These are phyloP conservation scores for Pisolithus microcarpus DNA, from an alignment of 768 basidiomycete species.

Conservation along the genomic window DNA sequence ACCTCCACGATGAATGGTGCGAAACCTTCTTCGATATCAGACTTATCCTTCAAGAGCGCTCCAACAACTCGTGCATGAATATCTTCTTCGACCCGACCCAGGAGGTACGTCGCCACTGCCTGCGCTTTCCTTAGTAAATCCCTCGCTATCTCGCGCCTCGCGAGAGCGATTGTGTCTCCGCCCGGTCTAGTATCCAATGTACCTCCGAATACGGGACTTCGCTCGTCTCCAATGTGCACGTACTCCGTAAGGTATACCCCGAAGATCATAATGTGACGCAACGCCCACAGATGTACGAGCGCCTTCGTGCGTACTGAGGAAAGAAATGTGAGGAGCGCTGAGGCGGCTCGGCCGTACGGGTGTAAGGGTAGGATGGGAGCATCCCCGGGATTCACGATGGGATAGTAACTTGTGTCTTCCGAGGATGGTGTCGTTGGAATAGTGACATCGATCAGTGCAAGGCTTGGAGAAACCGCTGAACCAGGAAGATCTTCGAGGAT, in stretches of 20 bases:
- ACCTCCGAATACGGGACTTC: conserved; percentile 42
- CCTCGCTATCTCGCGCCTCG: conserved; percentile 22
- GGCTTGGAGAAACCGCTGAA: conserved; percentile 43
- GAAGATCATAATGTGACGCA: conserved; percentile 65
- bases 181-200: not conserved
- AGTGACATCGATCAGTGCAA: conserved; percentile 54
- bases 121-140: conserved; percentile 39
- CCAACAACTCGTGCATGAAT: conserved; percentile 45
- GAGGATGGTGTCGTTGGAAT: conserved; percentile 39
- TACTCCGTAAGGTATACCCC: conserved; percentile 62
- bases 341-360: conserved; percentile 55
- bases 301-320: conserved; percentile 54
- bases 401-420: conserved; percentile 39
- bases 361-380: not conserved
- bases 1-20: conserved; percentile 28
- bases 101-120: conserved; percentile 55
- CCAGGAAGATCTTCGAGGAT: conserved; percentile 42
- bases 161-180: not conserved
- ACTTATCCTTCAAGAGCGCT: conserved; percentile 23
- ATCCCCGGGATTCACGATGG: not conserved
- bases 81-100: conserved; percentile 38
- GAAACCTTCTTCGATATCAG: conserved; percentile 13
- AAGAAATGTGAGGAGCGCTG: conserved; percentile 50
- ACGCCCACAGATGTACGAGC: conserved; percentile 51
- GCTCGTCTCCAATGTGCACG: conserved; percentile 42